Conservation (phyloP, 2,329 filamentous ascomycete species). For the Penicillium fuscoglaucum region DNA sequence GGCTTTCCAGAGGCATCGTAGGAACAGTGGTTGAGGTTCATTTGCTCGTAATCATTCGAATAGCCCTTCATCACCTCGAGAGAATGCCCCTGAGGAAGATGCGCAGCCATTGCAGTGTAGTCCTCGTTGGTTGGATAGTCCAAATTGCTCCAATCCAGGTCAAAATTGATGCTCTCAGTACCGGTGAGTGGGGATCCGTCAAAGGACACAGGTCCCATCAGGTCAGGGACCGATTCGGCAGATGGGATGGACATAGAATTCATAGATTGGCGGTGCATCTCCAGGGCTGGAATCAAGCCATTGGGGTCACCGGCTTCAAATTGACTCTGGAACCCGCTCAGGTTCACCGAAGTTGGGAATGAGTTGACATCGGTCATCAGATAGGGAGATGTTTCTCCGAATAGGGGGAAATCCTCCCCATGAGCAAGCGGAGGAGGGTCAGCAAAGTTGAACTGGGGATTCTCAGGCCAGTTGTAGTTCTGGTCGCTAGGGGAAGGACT, state of each 20-base stretch:
- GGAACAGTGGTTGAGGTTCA: constrained; percentile 13
- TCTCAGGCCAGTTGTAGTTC: constrained; percentile 15
- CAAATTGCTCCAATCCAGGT: constrained; percentile 29
- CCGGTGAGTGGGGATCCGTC: constrained; percentile 26
- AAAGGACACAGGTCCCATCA: constrained; percentile 22
- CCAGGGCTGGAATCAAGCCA: constrained; percentile 26
- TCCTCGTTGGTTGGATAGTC: constrained; percentile 26
- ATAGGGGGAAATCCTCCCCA: constrained; percentile 30
- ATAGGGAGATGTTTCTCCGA: constrained; percentile 24
- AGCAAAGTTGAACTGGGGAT: constrained; percentile 30
- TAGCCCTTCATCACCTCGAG: constrained; percentile 19
- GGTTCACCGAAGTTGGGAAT: constrained; percentile 25
- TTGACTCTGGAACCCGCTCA: constrained; percentile 31
- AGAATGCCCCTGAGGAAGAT: constrained; percentile 13
- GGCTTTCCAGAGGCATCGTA: constrained; percentile 17
- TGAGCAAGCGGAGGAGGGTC: constrained; percentile 24
- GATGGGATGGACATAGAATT: constrained; percentile 26
- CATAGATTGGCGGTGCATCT: constrained; percentile 29
- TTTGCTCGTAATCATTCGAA: constrained; percentile 19
- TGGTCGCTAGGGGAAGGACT: constrained; percentile 30
- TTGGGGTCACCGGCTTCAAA: constrained; percentile 32
- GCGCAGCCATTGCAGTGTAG: constrained; percentile 27
- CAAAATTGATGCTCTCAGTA: constrained; percentile 24
- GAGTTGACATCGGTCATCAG: constrained; percentile 24
- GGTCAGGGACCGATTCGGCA: constrained; percentile 23